Evolutionary conservation across 2,329 filamentous ascomycete genomes (phyloP).

Genomic region (Alternaria triticina): DNA sequence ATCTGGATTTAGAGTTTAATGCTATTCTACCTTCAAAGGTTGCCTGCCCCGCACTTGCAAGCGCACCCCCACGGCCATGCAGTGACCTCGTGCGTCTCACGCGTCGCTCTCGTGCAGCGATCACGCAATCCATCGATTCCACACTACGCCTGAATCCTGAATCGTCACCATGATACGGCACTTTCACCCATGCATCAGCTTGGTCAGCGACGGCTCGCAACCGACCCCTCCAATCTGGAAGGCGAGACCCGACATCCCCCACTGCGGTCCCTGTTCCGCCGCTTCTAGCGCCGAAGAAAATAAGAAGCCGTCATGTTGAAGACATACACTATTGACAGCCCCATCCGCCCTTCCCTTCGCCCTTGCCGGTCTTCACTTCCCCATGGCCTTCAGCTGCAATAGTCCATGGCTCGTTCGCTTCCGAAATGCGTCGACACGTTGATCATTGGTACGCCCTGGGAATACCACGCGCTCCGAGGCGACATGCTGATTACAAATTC

Average conservation of each 20-base stretch:
- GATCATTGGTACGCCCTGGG: conserved; percentile 43
- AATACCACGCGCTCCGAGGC: neutral
- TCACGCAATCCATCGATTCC: conserved; percentile 11
- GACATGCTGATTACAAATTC: conserved; percentile 32
- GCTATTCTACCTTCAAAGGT: neutral
- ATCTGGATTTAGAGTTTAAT: neutral
- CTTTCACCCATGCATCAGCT: neutral
- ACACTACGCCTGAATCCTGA: neutral
- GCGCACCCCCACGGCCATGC: conserved; percentile 22
- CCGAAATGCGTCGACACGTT: conserved; percentile 50
- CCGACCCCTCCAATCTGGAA: conserved; percentile 27
- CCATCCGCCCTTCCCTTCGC: conserved; percentile 13
- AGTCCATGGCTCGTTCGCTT: conserved; percentile 48
- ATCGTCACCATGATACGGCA: conserved; percentile 4
- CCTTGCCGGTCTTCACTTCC: conserved; percentile 16
- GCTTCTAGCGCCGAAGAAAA: conserved; percentile 37
- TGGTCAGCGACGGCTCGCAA: conserved; percentile 16
- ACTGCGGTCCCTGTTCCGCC: conserved; percentile 13
- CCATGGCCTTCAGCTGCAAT: conserved; percentile 40
- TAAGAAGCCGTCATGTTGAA: conserved; percentile 40
- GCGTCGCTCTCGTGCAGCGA: conserved; percentile 17
- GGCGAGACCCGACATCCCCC: conserved; percentile 27
- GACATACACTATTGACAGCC: conserved; percentile 35
- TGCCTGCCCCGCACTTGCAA: conserved; percentile 17
- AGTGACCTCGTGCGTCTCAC: conserved; percentile 18